These are phyloP conservation scores for Symbiodinium natans DNA, from an alignment of 73 alveolate genomes.

Conservation along the genomic window DNA sequence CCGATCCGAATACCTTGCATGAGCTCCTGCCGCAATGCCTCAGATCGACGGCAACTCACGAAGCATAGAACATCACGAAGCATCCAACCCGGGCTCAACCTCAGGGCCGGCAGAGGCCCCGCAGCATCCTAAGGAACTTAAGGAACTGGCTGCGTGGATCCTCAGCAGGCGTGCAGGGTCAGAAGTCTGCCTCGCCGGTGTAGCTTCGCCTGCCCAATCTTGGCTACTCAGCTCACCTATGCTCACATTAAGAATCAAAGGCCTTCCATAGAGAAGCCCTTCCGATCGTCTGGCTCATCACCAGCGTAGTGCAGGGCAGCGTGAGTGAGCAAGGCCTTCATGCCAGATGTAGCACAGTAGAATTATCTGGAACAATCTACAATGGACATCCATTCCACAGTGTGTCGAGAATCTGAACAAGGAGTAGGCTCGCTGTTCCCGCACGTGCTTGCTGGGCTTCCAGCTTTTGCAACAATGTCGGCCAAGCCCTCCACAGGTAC, in stretches of 20 bases:
- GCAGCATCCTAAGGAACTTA: not conserved
- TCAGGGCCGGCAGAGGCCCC: not conserved
- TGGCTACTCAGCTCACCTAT: too few species aligned
- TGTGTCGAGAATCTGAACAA: not conserved
- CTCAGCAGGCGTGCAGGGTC: slow-evolving; percentile 27
- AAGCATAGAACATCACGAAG: too few species aligned
- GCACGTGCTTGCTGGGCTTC: not conserved
- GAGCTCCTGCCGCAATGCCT: slow-evolving; percentile 55
- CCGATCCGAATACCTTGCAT: slow-evolving; percentile 20
- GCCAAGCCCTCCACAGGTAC: not conserved
- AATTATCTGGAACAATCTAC: not conserved
- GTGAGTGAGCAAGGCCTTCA: slow-evolving; percentile 26
- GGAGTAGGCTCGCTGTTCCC: not conserved
- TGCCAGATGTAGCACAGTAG: not conserved
- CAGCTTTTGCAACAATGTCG: not conserved
- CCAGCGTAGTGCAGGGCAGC: slow-evolving; percentile 14
- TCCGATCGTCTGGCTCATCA: slow-evolving; percentile 12
- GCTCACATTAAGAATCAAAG: too few species aligned
- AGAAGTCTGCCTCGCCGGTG: slow-evolving; percentile 19
- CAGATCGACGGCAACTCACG: not conserved
- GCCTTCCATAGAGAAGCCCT: slow-evolving; percentile 69
- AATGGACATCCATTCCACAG: not conserved
- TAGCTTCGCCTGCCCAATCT: slow-evolving; percentile 62
- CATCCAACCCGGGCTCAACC: not conserved
- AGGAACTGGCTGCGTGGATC: slow-evolving; percentile 34